A percentile compares a stretch with the other conserved stretches of the same genome.
Evolutionary conservation across 2,329 filamentous ascomycete genomes (phyloP).

Genomic region (Colletotrichum acutatum): DNA sequence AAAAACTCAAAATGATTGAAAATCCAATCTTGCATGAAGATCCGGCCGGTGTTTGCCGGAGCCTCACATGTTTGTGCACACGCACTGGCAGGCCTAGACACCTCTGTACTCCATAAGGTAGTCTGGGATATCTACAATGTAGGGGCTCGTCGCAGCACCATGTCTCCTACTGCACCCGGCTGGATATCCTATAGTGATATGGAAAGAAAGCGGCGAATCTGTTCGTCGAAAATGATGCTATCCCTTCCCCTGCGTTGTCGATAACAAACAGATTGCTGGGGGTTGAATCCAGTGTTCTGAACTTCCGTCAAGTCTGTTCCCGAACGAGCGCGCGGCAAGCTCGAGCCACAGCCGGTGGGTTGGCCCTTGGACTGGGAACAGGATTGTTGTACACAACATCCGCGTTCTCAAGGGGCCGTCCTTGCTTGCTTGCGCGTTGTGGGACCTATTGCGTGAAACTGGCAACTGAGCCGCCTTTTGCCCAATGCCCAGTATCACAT

Average conservation of each 20-base stretch:
- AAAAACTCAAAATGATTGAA: background rate
- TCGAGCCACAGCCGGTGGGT: background rate
- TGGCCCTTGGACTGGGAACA: background rate
- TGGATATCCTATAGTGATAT: background rate
- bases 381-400: background rate
- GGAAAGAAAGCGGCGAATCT: background rate
- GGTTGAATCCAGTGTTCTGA: too few species aligned
- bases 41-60: constrained; percentile 17
- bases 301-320: background rate
- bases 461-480: background rate
- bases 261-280: background rate
- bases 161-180: background rate
- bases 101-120: too few species aligned
- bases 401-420: background rate
- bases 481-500: background rate
- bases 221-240: background rate
- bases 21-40: constrained; percentile 2
- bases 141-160: background rate
- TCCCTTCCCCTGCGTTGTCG: background rate
- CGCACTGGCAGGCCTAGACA: background rate
- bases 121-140: background rate
- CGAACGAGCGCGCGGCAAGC: constrained; percentile 1
- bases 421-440: background rate
- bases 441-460: background rate
- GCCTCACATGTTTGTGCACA: background rate